These are phyloP conservation scores for Zygoascus tannicola DNA, from an alignment of 805 yeast species.

Conservation along the genomic window DNA sequence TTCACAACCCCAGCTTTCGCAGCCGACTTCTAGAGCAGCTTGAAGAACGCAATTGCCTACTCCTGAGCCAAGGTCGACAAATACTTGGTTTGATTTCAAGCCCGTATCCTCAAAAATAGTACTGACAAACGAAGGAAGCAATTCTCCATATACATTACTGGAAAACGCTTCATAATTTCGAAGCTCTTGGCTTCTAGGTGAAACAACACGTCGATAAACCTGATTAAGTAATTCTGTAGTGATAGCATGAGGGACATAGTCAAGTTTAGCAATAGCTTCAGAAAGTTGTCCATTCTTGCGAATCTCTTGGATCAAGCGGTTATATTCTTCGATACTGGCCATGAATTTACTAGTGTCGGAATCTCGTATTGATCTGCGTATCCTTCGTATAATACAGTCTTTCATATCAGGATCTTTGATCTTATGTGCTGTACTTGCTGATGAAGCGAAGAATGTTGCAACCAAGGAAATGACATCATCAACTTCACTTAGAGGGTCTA, in stretches of 20 bases:
- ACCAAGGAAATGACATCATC: slow-evolving; percentile 40
- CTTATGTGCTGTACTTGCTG: slow-evolving; percentile 21
- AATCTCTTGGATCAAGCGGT: slow-evolving; percentile 31
- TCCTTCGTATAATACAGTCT: slow-evolving; percentile 27
- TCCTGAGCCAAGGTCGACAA: slow-evolving; percentile 87
- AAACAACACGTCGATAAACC: slow-evolving; percentile 66
- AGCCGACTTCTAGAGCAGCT: slow-evolving; percentile 80
- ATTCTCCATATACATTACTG: slow-evolving; percentile 84
- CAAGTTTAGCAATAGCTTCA: slow-evolving; percentile 24
- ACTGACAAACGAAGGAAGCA: slow-evolving; percentile 68
- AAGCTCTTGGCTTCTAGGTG: slow-evolving; percentile 58
- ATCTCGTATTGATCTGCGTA: slow-evolving; percentile 22
- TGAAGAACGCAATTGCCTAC: slow-evolving; percentile 89
- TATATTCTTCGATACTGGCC: slow-evolving; percentile 35
- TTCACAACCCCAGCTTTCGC: slow-evolving; percentile 81
- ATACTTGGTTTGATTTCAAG: slow-evolving; percentile 44
- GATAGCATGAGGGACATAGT: slow-evolving; percentile 21
- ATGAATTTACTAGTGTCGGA: slow-evolving; percentile 27
- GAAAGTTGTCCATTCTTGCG: slow-evolving; percentile 28
- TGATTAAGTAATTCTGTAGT: slow-evolving; percentile 64
- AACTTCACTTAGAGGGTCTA: slow-evolving; percentile 57
- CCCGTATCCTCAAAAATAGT: slow-evolving; percentile 54
- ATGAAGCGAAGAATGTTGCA: slow-evolving; percentile 35
- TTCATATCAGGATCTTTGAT: slow-evolving; percentile 24
- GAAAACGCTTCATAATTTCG: slow-evolving; percentile 77